Evolutionary conservation across 1,284 basidiomycete genomes (phyloP), one percentile per base, ranked within the genome.

Genomic region (Megacollybia platyphylla): DNA sequence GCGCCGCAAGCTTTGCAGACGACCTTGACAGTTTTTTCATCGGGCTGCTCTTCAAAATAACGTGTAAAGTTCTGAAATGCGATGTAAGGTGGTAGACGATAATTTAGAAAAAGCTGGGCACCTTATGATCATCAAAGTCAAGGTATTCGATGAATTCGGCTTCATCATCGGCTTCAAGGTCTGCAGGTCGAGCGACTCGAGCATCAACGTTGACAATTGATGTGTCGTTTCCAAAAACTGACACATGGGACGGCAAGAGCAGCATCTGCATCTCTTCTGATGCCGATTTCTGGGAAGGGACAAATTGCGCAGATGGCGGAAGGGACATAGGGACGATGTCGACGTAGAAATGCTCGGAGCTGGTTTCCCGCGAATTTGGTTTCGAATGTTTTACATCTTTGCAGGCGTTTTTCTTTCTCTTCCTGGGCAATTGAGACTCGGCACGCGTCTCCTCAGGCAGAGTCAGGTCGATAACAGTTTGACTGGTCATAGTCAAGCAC

Each of bases 1-100:
- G 69, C 77, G 13, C 80, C 79, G 53, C 83, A 87, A 40, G 73
- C 71, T 56, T 82, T 85, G 63, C 83, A 87, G 5, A 83, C 68
- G 40, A 68, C 64, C 44, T 68, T 64, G 26, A 57, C 65, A 7
- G 65, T 55, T 47, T 63, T 49, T 9, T 57, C 52, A 37, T 63
- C 58, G 39, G 65, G 61, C 24, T 65, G 60, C 34, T 58, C 64
- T 37, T 82, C 71, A 52, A 79, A 87, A 52, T 86, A 86, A 20
- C 83, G 72, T 10, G 67, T 56, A 44, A 71, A 60, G 32, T 69
- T 71, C 60, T 66, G 55, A 8, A 36, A 34, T 29, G 8, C 30
- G 27, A 20, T 20, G 40, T 44, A 29, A 36, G 41, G 13, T 15
- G 37, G 11, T 34, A 45, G 28, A 29, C 35, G 38, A 31, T 36